Evolutionary conservation across 73 alveolate species (phyloP), one percentile per base, ranked within the genome.

Genomic region (Paramecium sexaurelia): DNA sequence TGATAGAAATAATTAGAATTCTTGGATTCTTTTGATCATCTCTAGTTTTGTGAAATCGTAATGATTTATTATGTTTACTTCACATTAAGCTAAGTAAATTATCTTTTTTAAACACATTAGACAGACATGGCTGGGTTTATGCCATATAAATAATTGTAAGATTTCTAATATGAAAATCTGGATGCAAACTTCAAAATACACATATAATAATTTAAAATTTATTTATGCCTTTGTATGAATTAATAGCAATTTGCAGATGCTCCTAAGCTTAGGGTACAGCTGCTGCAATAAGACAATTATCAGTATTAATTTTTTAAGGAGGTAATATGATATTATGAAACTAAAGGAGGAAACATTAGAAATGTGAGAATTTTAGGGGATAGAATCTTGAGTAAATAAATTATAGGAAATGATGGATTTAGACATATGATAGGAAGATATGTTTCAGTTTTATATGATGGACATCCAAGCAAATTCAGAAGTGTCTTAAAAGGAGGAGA

Each of bases 41-140:
- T 22, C 55, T n/a, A 56, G 3, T 39, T 82, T n/a, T 55, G 10
- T 17, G 27, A n/a, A 24, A 9, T 9, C 11, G 1, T 8, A 35
- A 85, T 68, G 92, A 95, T 90, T 90, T 95, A 85, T 73, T 90
- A 39, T 13, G 84, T 87, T 55, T 83, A 75, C 57, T 93, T 71
- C 39, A 95, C 71, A 39, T 85, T 90, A 57, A 95, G 91, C 45
- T 91, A 87, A 0, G 85, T 32, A 82, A 95, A 89, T 29, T 73
- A 40, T 85, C 98, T 92, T 86, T 92, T 87, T 20, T 94, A 39
- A 19, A 97, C 95, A 85, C 67, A 78, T 27, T 94, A 87, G 39
- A 95, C 92, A 19, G 97, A 95, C 75, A 94, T 90, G 3, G 93
- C 95, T 35, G 98, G 97, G 55, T 95, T 95, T 15, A 95, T 84